Evolutionary conservation across 2,329 filamentous ascomycete genomes (phyloP), one percentile per base, ranked within the genome.

Genomic region (Talaromyces funiculosus): DNA sequence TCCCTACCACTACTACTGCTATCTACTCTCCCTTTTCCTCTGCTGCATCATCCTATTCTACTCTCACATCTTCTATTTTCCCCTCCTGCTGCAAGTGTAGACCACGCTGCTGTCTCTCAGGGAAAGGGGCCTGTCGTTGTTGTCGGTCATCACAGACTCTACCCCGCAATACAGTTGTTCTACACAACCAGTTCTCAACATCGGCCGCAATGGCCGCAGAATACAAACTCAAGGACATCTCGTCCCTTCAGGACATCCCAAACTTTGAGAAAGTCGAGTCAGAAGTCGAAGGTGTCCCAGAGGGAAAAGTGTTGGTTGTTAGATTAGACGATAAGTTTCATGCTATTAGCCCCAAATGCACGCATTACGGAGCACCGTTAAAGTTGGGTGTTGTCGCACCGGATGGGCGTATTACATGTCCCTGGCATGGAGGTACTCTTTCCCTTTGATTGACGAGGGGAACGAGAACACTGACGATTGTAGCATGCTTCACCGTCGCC

Each of bases 341-440:
- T 71, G 94, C 92, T 31, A 75, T 95, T 37, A 92, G 90, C 37
- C 80, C 90, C 40, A 94, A 88, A 67, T 99, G 94, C 72, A 87
- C 85, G 14, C 93, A 97, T 77, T 97, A 96, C 72, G 93, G 94
- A 35, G 94, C 93, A 42, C 94, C 94, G 14, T 78, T 99, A 65
- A 85, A 86, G 57, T 91, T 93, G 67, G 94, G 94, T 58, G 87
- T 97, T 7, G 77, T 99, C 64, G 90, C 90, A 7, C 84, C 85
- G 2, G 87, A 89, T 66, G 94, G 94, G 4, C 84, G 91, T 55
- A 76, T 99, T 64, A 96, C 90, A 6, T 99, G 94, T 73, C 92
- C 93, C 3, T 97, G 94, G 94, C 93, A 97, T 73, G 93, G 93
- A 79, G 91, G 90, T 94, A 73, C 65, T 81, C 73, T 29, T 55